Conservation (phyloP, 1,139 yeast species). For the Debaryomyces fabryi region DNA sequence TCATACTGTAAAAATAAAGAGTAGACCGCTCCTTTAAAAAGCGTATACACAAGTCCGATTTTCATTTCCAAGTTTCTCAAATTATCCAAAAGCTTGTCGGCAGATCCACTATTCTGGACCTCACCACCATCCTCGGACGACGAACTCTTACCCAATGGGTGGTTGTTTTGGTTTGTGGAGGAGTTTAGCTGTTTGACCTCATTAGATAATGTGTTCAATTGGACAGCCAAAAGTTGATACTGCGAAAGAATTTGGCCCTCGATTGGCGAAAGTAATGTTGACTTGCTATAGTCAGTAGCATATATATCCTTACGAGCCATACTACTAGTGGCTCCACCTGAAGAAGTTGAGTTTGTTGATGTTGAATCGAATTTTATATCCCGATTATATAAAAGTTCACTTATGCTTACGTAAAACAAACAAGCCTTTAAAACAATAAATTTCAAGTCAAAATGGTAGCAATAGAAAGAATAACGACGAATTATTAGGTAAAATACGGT, state of each 20-base stretch:
- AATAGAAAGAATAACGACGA: not conserved
- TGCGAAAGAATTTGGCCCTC: constrained; percentile 47
- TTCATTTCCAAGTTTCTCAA: constrained; percentile 62
- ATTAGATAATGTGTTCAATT: constrained; percentile 35
- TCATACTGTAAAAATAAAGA: constrained; percentile 52
- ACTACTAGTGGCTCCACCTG: not conserved
- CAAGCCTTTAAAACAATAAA: constrained; percentile 1
- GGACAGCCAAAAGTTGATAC: constrained; percentile 50
- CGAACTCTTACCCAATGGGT: constrained; percentile 3
- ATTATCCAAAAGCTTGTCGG: constrained; percentile 44
- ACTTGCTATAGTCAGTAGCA: constrained; percentile 31
- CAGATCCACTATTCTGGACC: constrained; percentile 14
- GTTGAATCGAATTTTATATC: not conserved
- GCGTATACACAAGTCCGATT: constrained; percentile 64
- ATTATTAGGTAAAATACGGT: not conserved
- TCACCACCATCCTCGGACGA: constrained; percentile 5
- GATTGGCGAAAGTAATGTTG: constrained; percentile 34
- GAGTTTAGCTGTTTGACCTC: constrained; percentile 35
- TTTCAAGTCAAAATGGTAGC: constrained; percentile 6
- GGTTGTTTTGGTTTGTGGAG: constrained; percentile 11
- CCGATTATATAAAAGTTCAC: not conserved
- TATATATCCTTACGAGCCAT: constrained; percentile 19
- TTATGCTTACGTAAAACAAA: not conserved
- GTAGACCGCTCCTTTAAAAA: constrained; percentile 71
- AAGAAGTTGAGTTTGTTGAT: not conserved